A percentile compares a stretch with the other conserved stretches of the same genome.
These are phyloP conservation scores for Chamaecyparis obtusa DNA, from an alignment of 75 land plant genomes.

Conservation along the genomic window DNA sequence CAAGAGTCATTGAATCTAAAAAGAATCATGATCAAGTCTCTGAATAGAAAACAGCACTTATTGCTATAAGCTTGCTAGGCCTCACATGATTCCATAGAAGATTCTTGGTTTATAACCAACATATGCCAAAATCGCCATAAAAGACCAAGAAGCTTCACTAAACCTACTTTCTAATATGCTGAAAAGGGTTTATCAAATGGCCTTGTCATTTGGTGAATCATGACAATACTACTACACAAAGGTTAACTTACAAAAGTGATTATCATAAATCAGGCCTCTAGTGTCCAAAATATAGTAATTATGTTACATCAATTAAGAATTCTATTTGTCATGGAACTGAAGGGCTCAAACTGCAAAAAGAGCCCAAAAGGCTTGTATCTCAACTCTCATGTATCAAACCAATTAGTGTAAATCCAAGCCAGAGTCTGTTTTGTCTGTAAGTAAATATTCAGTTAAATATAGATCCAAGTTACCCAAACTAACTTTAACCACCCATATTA, in stretches of 20 bases:
- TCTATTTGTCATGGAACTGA: neutral
- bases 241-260: neutral
- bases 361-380: neutral
- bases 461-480: neutral
- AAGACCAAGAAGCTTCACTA: neutral
- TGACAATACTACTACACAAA: neutral
- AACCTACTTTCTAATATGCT: neutral
- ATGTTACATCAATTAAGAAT: neutral
- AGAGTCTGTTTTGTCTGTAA: neutral
- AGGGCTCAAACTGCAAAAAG: neutral
- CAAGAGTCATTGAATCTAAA: neutral
- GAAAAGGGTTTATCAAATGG: neutral
- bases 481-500: neutral
- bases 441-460: neutral
- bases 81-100: neutral
- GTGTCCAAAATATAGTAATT: neutral
- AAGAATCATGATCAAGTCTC: neutral
- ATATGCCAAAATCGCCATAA: neutral
- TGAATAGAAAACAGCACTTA: neutral
- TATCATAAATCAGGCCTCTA: neutral
- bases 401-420: neutral
- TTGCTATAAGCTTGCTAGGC: neutral
- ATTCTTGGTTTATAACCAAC: neutral
- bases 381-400: neutral
- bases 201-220: neutral